Percentiles rank a stretch among this genome's conserved stretches.
These are phyloP conservation scores for Salix dunnii DNA, from an alignment of 345 rosid genomes.

Conservation along the genomic window DNA sequence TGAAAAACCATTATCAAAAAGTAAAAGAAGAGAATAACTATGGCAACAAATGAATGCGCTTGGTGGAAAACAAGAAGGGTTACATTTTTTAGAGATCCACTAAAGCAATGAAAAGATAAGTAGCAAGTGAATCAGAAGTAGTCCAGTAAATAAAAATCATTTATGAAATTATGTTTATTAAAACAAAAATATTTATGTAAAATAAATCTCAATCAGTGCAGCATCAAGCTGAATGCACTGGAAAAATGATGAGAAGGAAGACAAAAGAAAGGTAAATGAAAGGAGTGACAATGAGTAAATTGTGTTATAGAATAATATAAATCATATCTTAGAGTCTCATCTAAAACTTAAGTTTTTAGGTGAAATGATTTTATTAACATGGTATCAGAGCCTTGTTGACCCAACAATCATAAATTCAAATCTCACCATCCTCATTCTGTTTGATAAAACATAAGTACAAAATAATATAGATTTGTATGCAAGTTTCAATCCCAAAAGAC, in stretches of 20 bases:
- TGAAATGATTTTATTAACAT: too few species aligned
- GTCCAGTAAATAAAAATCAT: not conserved
- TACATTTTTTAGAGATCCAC: not conserved
- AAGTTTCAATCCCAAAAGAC: too few species aligned
- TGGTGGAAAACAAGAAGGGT: conserved; percentile 1
- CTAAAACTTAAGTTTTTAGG: too few species aligned
- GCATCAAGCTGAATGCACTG: not conserved
- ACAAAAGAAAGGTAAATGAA: not conserved
- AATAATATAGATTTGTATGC: too few species aligned
- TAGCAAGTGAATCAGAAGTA: not conserved
- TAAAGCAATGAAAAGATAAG: not conserved
- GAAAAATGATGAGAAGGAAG: not conserved
- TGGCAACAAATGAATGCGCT: not conserved
- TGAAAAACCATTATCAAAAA: not conserved
- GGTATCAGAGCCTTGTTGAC: too few species aligned
- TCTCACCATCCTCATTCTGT: too few species aligned
- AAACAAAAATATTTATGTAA: not conserved
- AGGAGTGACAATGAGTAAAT: not conserved
- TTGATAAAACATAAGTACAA: too few species aligned
- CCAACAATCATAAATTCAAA: too few species aligned
- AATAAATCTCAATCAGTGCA: not conserved
- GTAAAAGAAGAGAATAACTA: not conserved
- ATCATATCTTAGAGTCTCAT: too few species aligned
- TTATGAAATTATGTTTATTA: not conserved
- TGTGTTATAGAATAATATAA: too few species aligned